phyloP scores from a whole-genome alignment of 1,284 basidiomycete species.

The Lignosus rhinocerotis region DNA sequence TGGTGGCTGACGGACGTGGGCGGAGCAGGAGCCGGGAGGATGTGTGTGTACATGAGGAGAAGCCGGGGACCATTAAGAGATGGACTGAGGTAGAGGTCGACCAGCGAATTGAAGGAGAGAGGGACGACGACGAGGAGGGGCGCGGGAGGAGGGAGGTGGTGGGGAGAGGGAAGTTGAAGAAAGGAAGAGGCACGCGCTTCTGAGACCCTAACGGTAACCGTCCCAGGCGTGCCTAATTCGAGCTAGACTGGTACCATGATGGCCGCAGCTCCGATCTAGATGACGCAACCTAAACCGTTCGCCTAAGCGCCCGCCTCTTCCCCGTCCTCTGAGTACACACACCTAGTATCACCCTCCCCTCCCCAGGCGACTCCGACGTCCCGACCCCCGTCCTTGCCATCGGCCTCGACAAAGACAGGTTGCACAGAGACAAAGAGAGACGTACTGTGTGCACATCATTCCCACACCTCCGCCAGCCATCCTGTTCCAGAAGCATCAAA shows the following conservation, averaged over 20 bases:
- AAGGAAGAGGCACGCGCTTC: constrained; percentile 37
- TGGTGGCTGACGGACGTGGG: constrained; percentile 34
- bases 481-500: constrained; percentile 19
- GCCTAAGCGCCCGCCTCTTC: constrained; percentile 17
- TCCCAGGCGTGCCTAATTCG: constrained; percentile 37
- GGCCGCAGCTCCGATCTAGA: constrained; percentile 38
- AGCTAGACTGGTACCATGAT: constrained; percentile 33
- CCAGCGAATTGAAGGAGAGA: constrained; percentile 40
- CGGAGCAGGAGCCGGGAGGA: constrained; percentile 22
- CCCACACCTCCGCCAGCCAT: neutral
- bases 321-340: neutral
- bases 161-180: constrained; percentile 38
- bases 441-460: neutral
- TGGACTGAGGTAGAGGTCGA: constrained; percentile 34
- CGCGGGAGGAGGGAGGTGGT: constrained; percentile 33
- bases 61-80: constrained; percentile 41
- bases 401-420: constrained; percentile 3
- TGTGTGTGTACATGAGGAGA: constrained; percentile 29
- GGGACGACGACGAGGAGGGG: constrained; percentile 21
- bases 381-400: constrained; percentile 1
- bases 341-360: constrained; percentile 7
- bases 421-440: neutral
- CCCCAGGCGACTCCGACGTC: constrained; percentile 10
- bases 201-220: constrained; percentile 34
- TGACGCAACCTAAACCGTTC: constrained; percentile 35